Evolutionary conservation across 345 rosid species (phyloP).

Genomic region (Arabidopsis suecica): DNA sequence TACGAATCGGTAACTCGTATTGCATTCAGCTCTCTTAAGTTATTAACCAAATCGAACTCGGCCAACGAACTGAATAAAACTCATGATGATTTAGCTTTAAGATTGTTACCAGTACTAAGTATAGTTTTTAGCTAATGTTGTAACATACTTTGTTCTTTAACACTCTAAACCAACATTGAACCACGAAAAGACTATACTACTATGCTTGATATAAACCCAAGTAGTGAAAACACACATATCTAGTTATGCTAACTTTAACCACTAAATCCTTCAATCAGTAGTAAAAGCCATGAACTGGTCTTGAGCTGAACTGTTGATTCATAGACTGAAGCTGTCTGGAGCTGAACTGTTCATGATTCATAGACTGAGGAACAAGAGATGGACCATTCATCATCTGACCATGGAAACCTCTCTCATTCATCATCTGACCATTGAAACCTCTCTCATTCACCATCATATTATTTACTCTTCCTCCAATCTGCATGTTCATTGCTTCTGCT

Average conservation of each 20-base stretch:
- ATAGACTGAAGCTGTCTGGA: background rate
- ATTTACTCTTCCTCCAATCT: slow-evolving; percentile 29
- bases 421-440: background rate
- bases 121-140: background rate
- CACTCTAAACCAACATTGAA: slow-evolving; percentile 15
- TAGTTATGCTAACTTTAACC: background rate
- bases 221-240: background rate
- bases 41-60: background rate
- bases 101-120: slow-evolving; percentile 4
- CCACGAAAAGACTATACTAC: background rate
- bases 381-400: slow-evolving; percentile 28
- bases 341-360: slow-evolving; percentile 32
- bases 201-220: background rate
- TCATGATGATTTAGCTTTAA: background rate
- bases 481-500: slow-evolving; percentile 40
- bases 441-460: slow-evolving; percentile 37
- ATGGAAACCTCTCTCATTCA: slow-evolving; percentile 28
- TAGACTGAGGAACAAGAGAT: slow-evolving; percentile 30
- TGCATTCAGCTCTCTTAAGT: background rate
- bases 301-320: background rate
- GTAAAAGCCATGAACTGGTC: slow-evolving; percentile 29
- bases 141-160: slow-evolving; percentile 1
- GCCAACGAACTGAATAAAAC: background rate
- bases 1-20: background rate
- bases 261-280: slow-evolving; percentile 17